Evolutionary conservation across 2,329 filamentous ascomycete genomes (phyloP), one percentile per base, ranked within the genome.

Genomic region (Fusarium continuum): DNA sequence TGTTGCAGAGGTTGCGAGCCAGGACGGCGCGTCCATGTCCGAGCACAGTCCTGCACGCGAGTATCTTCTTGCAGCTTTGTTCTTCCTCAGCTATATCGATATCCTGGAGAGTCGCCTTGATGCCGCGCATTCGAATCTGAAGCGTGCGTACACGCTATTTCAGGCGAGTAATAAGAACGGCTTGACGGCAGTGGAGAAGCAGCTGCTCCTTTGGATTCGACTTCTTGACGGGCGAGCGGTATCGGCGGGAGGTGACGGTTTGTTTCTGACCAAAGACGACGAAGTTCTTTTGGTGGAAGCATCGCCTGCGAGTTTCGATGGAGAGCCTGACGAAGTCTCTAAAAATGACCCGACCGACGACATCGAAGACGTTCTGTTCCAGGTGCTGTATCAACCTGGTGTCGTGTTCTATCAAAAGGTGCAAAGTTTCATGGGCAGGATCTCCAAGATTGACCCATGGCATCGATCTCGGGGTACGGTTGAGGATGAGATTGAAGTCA

Each of bases 381-480:
- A 85, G 55, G 77, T 83, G 0, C 70, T 85, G 4, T 85, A 84
- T 60, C 80, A 83, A n/a, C 83, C 83, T 0, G 83, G 83, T 0
- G 79, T 85, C 17, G 74, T 82, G 4, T 86, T 87, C 69, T 86
- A 83, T 61, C 83, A 86, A 50, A 83, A 85, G 57, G 82, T 85
- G 0, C 83, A 84, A 67, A 82, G 80, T 28, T 85, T 85, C 67
- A 84, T 85, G 74, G 83, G 83, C 3, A 77, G 82, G 6, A 85
- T 86, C 41, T 82, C 83, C 7, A 79, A 81, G 51, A 85, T 86
- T 48, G 83, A 85, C 51, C 83, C 79, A 1, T 85, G 82, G 81
- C 83, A 86, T 67, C 79, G 83, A 10, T 79, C 78, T 20, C 78
- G 83, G 8, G 83, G 83, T 5, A 86, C 83, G 0, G 83, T 86